Evolutionary conservation across 192 early-diverging fungal species (phyloP), one percentile per base, ranked within the genome.

Genomic region (Gonapodya prolifera): DNA sequence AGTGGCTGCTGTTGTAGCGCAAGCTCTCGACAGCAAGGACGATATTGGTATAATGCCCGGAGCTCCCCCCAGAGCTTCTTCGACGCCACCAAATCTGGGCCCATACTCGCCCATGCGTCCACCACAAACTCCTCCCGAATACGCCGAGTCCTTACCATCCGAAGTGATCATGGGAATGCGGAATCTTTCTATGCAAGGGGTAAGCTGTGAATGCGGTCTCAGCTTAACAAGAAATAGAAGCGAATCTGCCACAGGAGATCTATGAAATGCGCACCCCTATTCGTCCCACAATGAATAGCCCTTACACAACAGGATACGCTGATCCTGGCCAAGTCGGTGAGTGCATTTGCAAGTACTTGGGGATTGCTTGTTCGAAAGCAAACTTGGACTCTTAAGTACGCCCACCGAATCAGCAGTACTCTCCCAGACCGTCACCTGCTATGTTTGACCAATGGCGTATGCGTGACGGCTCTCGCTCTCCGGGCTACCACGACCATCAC

Each of bases 21-120:
- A 86, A 1, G 90, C 90, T 1, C 77, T 92, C 77, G 90, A 91
- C 35, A 79, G 81, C 8, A 78, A 85, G 0, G 90, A 91, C 70
- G 87, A 92, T 34, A 79, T 87, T 34, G 81, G 82, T 70, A 77
- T 87, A 77, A 85, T 84, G 75, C 84, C 85, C 35, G 81, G 82
- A 1, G 87, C 89, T 0, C 89, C 86, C 0, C 84, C 85, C n/a
- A 88, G 91, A 28, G 83, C 91, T 0, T 86, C 89, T 1, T 92
- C 91, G 0, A 92, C 91, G 1, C 91, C 91, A 1, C 91, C 91
- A 1, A 81, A 83, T 34, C 85, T 85, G 36, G 80, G 78, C 69
- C 84, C 81, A 29, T 85, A 80, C 80, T 86, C 79, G 87, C 45
- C 45, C 8, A 61, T 61, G 45, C 45, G 45, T 23, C 23, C 45